Base-by-base conservation (phyloP, 106 monocot genomes). In the Apostasia ramifera region DNA sequence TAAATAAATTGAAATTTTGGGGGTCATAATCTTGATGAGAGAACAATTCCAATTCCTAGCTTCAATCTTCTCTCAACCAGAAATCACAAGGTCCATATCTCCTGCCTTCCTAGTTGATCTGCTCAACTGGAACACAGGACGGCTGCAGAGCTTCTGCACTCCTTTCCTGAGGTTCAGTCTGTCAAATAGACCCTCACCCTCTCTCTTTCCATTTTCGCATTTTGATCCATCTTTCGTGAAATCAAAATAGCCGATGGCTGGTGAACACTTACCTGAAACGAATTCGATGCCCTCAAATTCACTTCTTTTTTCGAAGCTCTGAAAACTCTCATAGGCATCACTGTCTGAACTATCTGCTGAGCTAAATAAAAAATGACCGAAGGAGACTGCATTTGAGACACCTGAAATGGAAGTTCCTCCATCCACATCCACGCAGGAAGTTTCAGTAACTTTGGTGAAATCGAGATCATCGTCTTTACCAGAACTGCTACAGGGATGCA, bases 81-180 rank as follows among this genome's bases (percentile, higher is more conserved):
- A 74, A 70, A 63, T 73, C 49, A 82, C 71, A 46, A 70, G 56
- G 8, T 49, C 70, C 26, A 80, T 40, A 44, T 91, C 78, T 6
- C 66, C 70, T 6, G 74, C 61, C 56, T 85, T 91, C 77, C 78
- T 85, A 13, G 62, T 59, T 1, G 91, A 80, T 50, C 78, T 83
- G 63, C 76, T 94, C 70, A 88, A 73, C 54, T 88, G 90, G 59
- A 94, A 79, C 51, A 91, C 65, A 5, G 90, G 85, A 40, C 91
- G 85, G 47, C 75, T 68, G 52, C 81, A 91, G 41, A 94, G 72
- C 70, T 85, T 90, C 69, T 77, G 74, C 6, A 86, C 83, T 44
- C 91, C 81, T 81, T 76, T 79, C 76, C 74, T 84, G 47, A 88
- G 74, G 42, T 70, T 91, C 54, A 83, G 63, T 63, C 73, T 83